Percentiles rank a stretch among this genome's conserved stretches.
These are phyloP conservation scores for Zymoseptoria pseudotritici DNA, from an alignment of 2,329 filamentous ascomycete genomes.

Conservation along the genomic window DNA sequence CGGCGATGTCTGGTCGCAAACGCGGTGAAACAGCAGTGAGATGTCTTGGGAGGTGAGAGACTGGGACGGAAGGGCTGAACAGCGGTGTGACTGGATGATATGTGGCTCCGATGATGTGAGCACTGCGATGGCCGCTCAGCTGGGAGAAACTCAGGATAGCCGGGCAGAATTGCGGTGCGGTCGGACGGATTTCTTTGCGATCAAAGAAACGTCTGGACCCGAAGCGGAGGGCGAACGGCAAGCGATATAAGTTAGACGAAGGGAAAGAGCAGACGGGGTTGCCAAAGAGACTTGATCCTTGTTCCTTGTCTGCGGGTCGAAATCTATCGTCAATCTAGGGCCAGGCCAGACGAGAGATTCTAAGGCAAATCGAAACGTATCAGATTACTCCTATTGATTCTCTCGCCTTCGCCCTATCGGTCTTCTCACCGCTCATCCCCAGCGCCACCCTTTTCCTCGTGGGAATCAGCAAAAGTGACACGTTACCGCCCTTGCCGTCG, in stretches of 20 bases:
- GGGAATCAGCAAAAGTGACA: background rate
- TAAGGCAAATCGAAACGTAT: background rate
- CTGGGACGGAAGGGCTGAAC: background rate
- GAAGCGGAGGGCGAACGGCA: background rate
- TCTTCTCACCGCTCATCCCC: background rate
- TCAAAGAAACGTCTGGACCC: background rate
- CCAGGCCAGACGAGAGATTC: background rate
- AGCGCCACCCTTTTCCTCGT: background rate
- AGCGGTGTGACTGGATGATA: background rate
- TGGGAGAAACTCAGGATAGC: background rate
- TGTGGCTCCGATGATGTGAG: background rate
- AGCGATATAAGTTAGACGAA: background rate
- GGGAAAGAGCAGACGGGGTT: background rate
- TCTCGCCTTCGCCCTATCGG: background rate
- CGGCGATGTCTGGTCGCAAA: background rate
- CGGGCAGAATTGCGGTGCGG: background rate
- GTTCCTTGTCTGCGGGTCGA: background rate
- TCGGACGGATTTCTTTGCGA: background rate
- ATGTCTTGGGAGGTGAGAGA: background rate
- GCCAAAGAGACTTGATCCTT: background rate
- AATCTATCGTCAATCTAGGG: too few relatives aligned
- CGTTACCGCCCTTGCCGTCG: background rate
- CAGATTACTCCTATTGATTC: background rate
- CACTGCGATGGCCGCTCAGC: background rate
- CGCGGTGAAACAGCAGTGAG: background rate